Evolutionary conservation across 2,329 filamentous ascomycete genomes (phyloP), one percentile per base, ranked within the genome.

Genomic region (Uncinocarpus reesii): DNA sequence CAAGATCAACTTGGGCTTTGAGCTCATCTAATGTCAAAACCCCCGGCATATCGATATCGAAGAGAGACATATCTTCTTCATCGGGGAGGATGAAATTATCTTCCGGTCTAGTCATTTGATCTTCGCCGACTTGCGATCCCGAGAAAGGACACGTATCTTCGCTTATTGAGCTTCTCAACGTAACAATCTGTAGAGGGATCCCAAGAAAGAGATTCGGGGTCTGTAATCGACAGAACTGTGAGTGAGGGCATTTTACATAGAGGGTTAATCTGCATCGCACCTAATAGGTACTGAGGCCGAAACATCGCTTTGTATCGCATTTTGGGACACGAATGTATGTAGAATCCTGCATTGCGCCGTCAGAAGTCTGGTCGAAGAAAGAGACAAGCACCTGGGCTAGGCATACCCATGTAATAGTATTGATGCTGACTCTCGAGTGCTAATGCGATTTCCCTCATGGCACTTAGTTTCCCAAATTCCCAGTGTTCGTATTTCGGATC

Each of bases 371-470:
- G 15, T 36, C 32, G 11, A 37, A 13, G 13, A 2, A 6, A 16
- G 6, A 23, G 16, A 35, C 15, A 48, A 21, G 48, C 45, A 18
- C 23, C 1, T 26, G 15, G 11, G 18, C 8, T 16, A 29, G 28
- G 52, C 62, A 11, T 55, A 73, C 71, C 79, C 79, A 83, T 81
- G 63, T 81, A 81, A 60, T 82, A 82, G 60, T 76, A 80, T 47
- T 72, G 58, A 54, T 81, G 80, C 0, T 64, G 66, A 3, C 65
- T 70, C 56, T 81, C 77, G 1, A 73, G 53, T 0, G 77, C 69
- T 21, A 82, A 65, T 1, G 71, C 69, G 21, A 78, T 74, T 58
- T 83, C 79, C 46, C 77, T 68, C 55, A 82, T 60, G 4, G 79
- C 79, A 53, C 75, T 79, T 42, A 81, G 60, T 59, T 82, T 82